A percentile compares a stretch with the other conserved stretches of the same genome.
These are phyloP conservation scores for Pseudocercospora pini-densiflorae DNA, from an alignment of 2,329 filamentous ascomycete species.

Conservation along the genomic window DNA sequence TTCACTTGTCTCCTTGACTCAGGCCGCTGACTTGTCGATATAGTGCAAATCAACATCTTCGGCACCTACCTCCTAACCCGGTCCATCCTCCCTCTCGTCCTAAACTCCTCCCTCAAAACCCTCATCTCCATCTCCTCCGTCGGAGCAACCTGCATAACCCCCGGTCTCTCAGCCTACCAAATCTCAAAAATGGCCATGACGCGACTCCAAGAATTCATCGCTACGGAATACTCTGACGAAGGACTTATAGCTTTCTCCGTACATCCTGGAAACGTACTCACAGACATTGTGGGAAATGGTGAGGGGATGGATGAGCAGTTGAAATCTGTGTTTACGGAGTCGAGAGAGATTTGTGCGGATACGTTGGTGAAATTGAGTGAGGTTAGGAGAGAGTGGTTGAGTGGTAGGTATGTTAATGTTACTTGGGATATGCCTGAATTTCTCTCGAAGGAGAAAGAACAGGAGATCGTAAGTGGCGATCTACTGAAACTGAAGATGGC, in stretches of 20 bases:
- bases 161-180: slow-evolving; percentile 50
- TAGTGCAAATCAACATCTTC: slow-evolving; percentile 51
- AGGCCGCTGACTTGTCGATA: background rate
- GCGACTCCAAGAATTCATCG: slow-evolving; percentile 53
- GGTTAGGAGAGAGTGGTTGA: slow-evolving; percentile 45
- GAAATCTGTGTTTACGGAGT: slow-evolving; percentile 35
- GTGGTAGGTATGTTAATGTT: slow-evolving; percentile 43
- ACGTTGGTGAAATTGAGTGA: slow-evolving; percentile 39
- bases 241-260: slow-evolving; percentile 49
- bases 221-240: slow-evolving; percentile 49
- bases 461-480: slow-evolving; percentile 42
- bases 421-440: slow-evolving; percentile 48
- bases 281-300: slow-evolving; percentile 43
- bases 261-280: slow-evolving; percentile 54
- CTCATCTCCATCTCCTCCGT: slow-evolving; percentile 50
- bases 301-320: slow-evolving; percentile 39
- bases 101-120: slow-evolving; percentile 41
- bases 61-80: slow-evolving; percentile 44
- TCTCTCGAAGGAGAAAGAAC: too few species aligned
- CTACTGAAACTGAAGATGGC: slow-evolving; percentile 41
- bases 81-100: slow-evolving; percentile 54
- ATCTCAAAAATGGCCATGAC: slow-evolving; percentile 51
- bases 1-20: background rate
- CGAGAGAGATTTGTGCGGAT: slow-evolving; percentile 38
- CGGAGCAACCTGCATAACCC: slow-evolving; percentile 42